Evolutionary conservation across 2,329 filamentous ascomycete genomes (phyloP).

Genomic region (Ramichloridium luteum): DNA sequence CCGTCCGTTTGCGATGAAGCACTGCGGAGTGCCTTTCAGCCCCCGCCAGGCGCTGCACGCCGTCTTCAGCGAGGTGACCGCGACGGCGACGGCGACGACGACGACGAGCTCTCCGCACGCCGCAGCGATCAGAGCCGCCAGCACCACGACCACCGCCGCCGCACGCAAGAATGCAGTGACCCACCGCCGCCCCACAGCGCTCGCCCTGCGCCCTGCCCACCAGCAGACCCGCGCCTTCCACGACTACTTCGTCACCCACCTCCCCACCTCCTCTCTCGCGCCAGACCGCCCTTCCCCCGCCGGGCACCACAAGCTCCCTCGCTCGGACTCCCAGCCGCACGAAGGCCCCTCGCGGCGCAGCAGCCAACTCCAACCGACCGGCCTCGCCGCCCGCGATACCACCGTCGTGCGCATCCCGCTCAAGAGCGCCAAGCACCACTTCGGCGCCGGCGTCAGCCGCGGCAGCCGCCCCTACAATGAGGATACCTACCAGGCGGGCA

Average conservation of each 20-base stretch:
- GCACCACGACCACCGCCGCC: too few relatives aligned
- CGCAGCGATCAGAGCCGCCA: too few relatives aligned
- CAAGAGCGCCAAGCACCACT: constrained; percentile 90
- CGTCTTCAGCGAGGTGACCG: constrained; percentile 14
- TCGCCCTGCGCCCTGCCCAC: too few relatives aligned
- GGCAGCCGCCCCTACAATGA: constrained; percentile 85
- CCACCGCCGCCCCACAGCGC: too few relatives aligned
- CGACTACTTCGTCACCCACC: constrained; percentile 93
- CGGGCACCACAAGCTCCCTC: constrained; percentile 73
- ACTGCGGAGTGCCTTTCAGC: constrained; percentile 20
- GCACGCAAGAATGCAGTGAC: too few relatives aligned
- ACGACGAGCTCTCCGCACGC: too few relatives aligned
- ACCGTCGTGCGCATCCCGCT: constrained; percentile 93
- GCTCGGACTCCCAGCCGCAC: constrained; percentile 72
- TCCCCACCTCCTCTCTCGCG: constrained; percentile 84
- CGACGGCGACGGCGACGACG: too few relatives aligned
- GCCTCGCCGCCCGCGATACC: constrained; percentile 50
- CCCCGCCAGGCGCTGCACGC: constrained; percentile 18
- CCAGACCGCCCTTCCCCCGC: constrained; percentile 51
- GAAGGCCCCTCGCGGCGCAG: constrained; percentile 26
- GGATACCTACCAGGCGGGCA: constrained; percentile 86
- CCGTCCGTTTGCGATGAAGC: constrained; percentile 14
- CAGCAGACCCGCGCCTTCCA: constrained; percentile 50
- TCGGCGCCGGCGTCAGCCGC: constrained; percentile 65
- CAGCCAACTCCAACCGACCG: constrained; percentile 15